These are phyloP conservation scores for Paratinospora sagittata DNA, from an alignment of 164 flowering plant genomes.

Conservation along the genomic window DNA sequence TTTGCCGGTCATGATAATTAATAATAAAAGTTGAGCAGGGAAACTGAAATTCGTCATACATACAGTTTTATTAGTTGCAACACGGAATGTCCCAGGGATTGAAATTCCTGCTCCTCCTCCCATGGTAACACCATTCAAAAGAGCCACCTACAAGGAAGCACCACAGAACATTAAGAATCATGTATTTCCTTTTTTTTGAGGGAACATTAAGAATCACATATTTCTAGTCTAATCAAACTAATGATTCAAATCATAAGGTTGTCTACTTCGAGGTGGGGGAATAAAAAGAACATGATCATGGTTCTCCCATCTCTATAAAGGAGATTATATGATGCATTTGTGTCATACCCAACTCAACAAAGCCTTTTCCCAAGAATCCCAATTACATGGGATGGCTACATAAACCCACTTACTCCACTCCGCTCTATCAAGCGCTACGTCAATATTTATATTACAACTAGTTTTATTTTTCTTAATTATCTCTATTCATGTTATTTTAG, in stretches of 20 bases:
- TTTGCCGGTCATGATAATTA: no score
- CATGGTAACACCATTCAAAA: conserved; percentile 79
- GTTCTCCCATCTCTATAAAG: background rate
- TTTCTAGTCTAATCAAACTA: background rate
- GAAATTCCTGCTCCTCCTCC: conserved; percentile 91
- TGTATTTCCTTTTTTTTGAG: background rate
- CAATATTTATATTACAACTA: no score
- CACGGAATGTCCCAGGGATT: conserved; percentile 70
- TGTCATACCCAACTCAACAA: background rate
- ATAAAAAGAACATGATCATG: background rate
- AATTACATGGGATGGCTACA: no score
- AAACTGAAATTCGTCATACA: conserved; percentile 15
- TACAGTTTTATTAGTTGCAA: conserved; percentile 89
- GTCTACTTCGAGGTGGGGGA: background rate
- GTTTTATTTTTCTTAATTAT: no score
- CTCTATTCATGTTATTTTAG: no score
- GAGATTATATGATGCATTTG: background rate
- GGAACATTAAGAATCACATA: background rate
- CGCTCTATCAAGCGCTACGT: no score
- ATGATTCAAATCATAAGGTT: background rate
- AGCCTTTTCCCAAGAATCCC: no score
- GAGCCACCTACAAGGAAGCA: conserved; percentile 50
- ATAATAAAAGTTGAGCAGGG: background rate
- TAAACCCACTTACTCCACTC: no score
- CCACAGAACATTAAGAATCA: background rate